Percentiles rank a stretch among this genome's conserved stretches.
These are phyloP conservation scores for Lagenidium sp. DNA, from an alignment of 352 stramenopile species.

Conservation along the genomic window DNA sequence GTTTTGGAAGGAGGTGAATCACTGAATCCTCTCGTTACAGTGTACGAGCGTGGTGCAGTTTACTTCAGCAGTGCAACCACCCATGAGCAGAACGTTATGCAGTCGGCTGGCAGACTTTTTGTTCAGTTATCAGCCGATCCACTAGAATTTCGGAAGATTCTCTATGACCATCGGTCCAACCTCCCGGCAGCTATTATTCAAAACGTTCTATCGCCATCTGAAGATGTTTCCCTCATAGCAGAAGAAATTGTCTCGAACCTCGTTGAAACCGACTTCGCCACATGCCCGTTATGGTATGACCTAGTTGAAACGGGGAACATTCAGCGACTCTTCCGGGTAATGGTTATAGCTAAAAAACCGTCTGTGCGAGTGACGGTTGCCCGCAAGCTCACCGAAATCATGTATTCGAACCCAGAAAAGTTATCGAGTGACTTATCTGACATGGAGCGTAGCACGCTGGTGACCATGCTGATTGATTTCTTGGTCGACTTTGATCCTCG, in stretches of 20 bases:
- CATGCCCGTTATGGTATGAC: conserved; percentile 71
- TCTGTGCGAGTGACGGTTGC: conserved; percentile 58
- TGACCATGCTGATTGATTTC: conserved; percentile 65
- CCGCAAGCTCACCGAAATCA: conserved; percentile 70
- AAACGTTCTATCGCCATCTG: conserved; percentile 47
- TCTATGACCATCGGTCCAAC: conserved; percentile 58
- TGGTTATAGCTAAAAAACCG: conserved; percentile 37
- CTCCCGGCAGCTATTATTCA: conserved; percentile 44
- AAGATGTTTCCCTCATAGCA: conserved; percentile 42
- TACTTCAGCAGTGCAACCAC: conserved; percentile 25
- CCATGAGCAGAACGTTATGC: conserved; percentile 28
- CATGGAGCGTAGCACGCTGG: conserved; percentile 43
- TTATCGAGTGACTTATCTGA: conserved; percentile 41
- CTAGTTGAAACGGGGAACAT: conserved; percentile 60
- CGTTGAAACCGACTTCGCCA: conserved; percentile 74
- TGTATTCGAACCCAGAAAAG: conserved; percentile 48
- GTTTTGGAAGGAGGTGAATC: conserved; percentile 53
- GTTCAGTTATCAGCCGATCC: conserved; percentile 65
- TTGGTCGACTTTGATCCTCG: conserved; percentile 60
- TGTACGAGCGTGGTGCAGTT: conserved; percentile 37
- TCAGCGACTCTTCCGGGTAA: conserved; percentile 44
- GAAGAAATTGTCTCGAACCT: conserved; percentile 72
- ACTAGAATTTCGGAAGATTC: conserved; percentile 68
- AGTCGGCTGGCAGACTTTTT: conserved; percentile 43
- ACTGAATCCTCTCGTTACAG: conserved; percentile 37